A percentile compares a stretch with the other conserved stretches of the same genome.
Conservation (phyloP, 495 filamentous ascomycete species). For the Zalerion maritima region DNA sequence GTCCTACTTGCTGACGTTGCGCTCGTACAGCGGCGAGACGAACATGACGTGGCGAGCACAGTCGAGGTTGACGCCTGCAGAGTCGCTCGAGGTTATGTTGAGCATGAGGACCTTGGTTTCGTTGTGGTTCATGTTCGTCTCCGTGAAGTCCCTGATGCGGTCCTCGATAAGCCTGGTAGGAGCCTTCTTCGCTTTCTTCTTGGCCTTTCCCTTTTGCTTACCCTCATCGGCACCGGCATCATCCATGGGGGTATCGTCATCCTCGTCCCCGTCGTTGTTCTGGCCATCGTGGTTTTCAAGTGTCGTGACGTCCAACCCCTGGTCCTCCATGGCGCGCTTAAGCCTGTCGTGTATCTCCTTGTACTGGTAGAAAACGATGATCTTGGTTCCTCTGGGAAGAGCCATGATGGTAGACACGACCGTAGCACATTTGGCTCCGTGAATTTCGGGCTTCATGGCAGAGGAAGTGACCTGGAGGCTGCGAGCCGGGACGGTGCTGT, state of each 20-base stretch:
- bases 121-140: slow-evolving; percentile 12
- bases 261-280: slow-evolving; percentile 4
- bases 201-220: slow-evolving; percentile 6
- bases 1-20: slow-evolving; percentile 41
- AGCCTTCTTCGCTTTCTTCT: slow-evolving; percentile 9
- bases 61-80: slow-evolving; percentile 60
- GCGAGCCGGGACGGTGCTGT: slow-evolving; percentile 6
- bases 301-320: no score
- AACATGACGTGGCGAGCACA: slow-evolving; percentile 70
- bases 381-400: slow-evolving; percentile 10
- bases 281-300: slow-evolving; percentile 13
- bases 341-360: slow-evolving; percentile 11
- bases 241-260: slow-evolving; percentile 5
- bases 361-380: slow-evolving; percentile 24
- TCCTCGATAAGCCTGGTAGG: slow-evolving; percentile 6
- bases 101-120: slow-evolving; percentile 45
- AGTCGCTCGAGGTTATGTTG: slow-evolving; percentile 44
- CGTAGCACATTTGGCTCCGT: slow-evolving; percentile 12
- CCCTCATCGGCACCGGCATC: neutral
- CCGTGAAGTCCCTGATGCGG: slow-evolving; percentile 2
- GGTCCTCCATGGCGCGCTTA: no score
- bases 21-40: slow-evolving; percentile 39
- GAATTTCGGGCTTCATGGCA: no score
- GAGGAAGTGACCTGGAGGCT: slow-evolving; percentile 5
- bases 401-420: slow-evolving; percentile 11